Percentiles rank a stretch among this genome's conserved stretches.
phyloP scores from a whole-genome alignment of 768 basidiomycete species.

The Saitozyma sp. region DNA sequence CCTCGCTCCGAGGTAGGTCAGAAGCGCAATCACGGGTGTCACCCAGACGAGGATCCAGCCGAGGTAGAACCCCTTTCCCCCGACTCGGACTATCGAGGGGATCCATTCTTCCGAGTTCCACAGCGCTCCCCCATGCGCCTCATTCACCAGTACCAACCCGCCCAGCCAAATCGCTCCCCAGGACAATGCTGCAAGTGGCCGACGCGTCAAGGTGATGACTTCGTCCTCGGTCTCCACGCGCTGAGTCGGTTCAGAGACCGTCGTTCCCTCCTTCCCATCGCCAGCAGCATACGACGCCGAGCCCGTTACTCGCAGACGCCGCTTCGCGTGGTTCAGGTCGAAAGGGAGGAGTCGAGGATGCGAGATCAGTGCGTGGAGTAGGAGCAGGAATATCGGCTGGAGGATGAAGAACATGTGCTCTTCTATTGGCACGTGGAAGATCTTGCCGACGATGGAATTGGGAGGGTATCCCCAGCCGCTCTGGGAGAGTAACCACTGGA shows the following conservation, averaged over 20 bases:
- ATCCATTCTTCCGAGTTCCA: not conserved
- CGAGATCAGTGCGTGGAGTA: constrained; percentile 38
- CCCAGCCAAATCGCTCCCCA: constrained; percentile 23
- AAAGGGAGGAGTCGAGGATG: constrained; percentile 38
- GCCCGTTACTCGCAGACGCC: not conserved
- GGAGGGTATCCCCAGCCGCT: constrained; percentile 45
- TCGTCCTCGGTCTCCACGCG: constrained; percentile 1
- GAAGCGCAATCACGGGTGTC: constrained; percentile 40
- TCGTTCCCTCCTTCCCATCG: not conserved
- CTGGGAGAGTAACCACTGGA: constrained; percentile 38
- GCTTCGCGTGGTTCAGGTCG: not conserved
- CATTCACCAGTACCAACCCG: constrained; percentile 26
- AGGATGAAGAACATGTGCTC: constrained; percentile 51
- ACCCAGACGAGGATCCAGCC: constrained; percentile 50
- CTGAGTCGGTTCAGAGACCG: not conserved
- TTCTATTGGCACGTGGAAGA: constrained; percentile 45
- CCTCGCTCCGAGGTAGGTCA: constrained; percentile 42
- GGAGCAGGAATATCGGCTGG: constrained; percentile 44
- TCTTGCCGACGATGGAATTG: constrained; percentile 35
- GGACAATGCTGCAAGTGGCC: constrained; percentile 20
- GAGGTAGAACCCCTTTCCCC: constrained; percentile 42
- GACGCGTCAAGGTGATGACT: constrained; percentile 37
- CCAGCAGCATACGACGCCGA: not conserved
- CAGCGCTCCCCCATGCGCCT: constrained; percentile 19
- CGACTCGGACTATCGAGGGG: constrained; percentile 12